Percentiles rank a stretch among this genome's conserved stretches.
Evolutionary conservation across 208 protist species (phyloP).

Genomic region (Leishmania lainsoni): DNA sequence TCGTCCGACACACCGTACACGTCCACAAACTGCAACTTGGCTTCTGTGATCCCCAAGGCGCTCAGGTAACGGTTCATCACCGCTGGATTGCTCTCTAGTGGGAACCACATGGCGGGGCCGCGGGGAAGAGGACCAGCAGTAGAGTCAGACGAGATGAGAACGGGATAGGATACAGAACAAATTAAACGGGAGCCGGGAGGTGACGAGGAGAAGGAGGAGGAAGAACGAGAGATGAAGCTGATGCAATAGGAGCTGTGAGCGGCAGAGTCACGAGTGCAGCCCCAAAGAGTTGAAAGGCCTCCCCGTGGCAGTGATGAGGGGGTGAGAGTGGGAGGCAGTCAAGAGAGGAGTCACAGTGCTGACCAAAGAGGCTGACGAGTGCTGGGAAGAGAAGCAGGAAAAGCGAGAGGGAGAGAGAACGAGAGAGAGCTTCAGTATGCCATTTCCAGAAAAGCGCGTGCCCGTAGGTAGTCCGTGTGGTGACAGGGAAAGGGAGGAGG

Average conservation of each 20-base stretch:
- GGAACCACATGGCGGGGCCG: conserved; percentile 66
- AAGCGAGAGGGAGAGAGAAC: neutral
- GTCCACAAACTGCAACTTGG: conserved; percentile 84
- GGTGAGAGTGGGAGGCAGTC: neutral
- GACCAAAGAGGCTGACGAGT: neutral
- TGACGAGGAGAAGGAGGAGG: neutral
- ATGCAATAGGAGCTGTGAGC: neutral
- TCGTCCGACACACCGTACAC: conserved; percentile 92
- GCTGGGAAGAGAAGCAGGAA: neutral
- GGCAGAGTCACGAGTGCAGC: neutral
- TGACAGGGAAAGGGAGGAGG: neutral
- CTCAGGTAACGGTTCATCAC: conserved; percentile 88
- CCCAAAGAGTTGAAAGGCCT: neutral
- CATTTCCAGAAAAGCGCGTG: neutral
- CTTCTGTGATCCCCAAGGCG: conserved; percentile 50
- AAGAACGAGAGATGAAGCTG: neutral
- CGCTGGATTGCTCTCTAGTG: conserved; percentile 94
- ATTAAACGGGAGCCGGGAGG: neutral
- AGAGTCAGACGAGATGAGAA: neutral
- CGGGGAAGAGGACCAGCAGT: neutral
- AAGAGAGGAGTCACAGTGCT: neutral
- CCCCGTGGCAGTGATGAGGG: too few species aligned
- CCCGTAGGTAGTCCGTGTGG: neutral
- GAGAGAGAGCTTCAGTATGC: neutral
- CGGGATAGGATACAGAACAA: neutral